Evolutionary conservation across 192 early-diverging fungal species (phyloP).

Genomic region (Coemansia sp.): DNA sequence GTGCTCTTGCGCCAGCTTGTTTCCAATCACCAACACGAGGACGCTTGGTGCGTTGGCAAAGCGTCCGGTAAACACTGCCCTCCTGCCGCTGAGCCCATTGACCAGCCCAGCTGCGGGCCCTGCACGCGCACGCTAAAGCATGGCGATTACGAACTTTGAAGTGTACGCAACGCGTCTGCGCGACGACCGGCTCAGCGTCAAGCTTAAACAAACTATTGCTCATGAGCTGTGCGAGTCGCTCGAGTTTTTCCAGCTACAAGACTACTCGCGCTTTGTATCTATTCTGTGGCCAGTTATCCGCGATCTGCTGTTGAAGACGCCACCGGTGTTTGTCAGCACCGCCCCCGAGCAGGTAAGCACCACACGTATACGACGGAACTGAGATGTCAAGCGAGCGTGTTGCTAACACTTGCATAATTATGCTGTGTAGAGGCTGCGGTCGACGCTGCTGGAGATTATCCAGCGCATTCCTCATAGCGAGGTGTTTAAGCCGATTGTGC

Average conservation of each 20-base stretch:
- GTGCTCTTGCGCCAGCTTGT: no score
- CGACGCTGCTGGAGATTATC: slow-evolving; percentile 84
- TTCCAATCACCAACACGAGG: no score
- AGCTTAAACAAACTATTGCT: slow-evolving; percentile 75
- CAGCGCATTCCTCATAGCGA: slow-evolving; percentile 90
- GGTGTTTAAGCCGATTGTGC: slow-evolving; percentile 67
- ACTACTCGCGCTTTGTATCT: slow-evolving; percentile 74
- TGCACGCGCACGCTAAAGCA: neutral
- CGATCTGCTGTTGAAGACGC: slow-evolving; percentile 66
- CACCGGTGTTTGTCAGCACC: slow-evolving; percentile 69
- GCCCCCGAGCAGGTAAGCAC: slow-evolving; percentile 64
- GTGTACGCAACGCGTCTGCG: slow-evolving; percentile 54
- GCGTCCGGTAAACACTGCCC: no score
- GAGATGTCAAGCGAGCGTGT: neutral
- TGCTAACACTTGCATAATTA: neutral
- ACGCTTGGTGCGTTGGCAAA: no score
- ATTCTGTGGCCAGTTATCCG: slow-evolving; percentile 80
- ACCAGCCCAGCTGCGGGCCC: neutral
- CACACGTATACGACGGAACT: neutral
- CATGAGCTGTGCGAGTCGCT: slow-evolving; percentile 86
- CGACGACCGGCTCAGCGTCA: slow-evolving; percentile 51
- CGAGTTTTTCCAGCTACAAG: slow-evolving; percentile 81
- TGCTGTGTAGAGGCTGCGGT: slow-evolving; percentile 71
- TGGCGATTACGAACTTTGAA: slow-evolving; percentile 54
- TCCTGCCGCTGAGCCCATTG: no score